Base-by-base conservation (phyloP, 257 asterid genomes). In the Penstemon barbatus region DNA sequence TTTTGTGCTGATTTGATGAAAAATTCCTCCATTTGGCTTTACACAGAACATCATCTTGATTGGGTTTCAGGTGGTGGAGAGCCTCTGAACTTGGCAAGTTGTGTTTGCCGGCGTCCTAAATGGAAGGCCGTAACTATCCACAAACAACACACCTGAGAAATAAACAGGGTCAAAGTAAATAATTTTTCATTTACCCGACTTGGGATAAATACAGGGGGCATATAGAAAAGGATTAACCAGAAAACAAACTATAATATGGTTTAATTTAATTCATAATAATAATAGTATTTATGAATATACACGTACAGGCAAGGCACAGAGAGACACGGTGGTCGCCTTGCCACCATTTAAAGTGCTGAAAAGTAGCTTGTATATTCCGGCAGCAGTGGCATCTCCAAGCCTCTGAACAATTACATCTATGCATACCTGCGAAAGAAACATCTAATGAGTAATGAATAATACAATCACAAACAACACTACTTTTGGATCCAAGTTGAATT, bases 301-400 rank as follows among this genome's bases (percentile, higher is more conserved):
- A 80, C 96, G 13, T 84, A 92, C 97, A 39, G 97, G 96, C 55
- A 93, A 68, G 33, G 96, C 96, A 68, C 77, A 89, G 19, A 90
- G 88, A 66, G 96, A 78, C 69, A 79, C 84, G 18, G 81, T 65
- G 59, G 97, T 85, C 7, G 85, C 84, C 70, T 66, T 85, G 79
- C 86, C 96, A 15, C 86, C 96, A 15, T 78, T 74, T 40, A 84
- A 70, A 48, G 85, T 78, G 88, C 81, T 83, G 77, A 83, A 79
- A 54, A 91, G 89, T 61, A 91, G 85, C 82, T 87, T 89, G 82
- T 84, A 91, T 89, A 89, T 83, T 77, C 91, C 97, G 50, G 99
- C 97, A 75, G 99, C 96, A 66, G 99, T 84, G 44, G 97, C 97
- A 62, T 91, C 97, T 65, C 97, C 99, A 13, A 94, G 89, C 83